phyloP scores from a whole-genome alignment of 257 asterid genomes.

The Schizonepeta tenuifolia region DNA sequence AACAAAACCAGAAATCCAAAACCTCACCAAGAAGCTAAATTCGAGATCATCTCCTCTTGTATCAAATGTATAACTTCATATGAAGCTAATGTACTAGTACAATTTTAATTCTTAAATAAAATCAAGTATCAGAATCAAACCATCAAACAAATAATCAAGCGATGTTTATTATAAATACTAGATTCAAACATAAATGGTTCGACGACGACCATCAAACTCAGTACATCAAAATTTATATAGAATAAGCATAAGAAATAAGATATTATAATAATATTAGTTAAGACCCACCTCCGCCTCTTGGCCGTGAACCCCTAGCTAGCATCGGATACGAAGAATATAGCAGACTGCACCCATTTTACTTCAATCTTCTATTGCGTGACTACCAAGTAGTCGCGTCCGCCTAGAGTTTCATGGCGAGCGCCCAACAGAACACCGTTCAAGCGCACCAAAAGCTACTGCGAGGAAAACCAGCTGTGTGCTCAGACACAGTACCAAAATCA shows the following conservation, averaged over 20 bases:
- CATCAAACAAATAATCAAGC: background rate
- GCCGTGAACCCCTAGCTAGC: background rate
- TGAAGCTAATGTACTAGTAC: too few relatives aligned
- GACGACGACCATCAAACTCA: slow-evolving; percentile 5
- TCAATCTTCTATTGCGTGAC: slow-evolving; percentile 14
- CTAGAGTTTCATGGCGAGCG: background rate
- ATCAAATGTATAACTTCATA: too few relatives aligned
- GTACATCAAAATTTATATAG: slow-evolving; percentile 37
- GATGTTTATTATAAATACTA: slow-evolving; percentile 24
- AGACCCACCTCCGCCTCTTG: slow-evolving; percentile 15
- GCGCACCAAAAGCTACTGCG: slow-evolving; percentile 18
- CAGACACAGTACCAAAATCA: slow-evolving; percentile 17
- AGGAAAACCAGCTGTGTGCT: slow-evolving; percentile 9
- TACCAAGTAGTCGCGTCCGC: slow-evolving; percentile 21
- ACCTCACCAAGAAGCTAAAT: background rate
- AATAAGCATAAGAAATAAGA: background rate
- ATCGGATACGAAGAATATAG: slow-evolving; percentile 19
- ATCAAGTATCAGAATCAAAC: too few relatives aligned
- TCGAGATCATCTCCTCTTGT: too few relatives aligned
- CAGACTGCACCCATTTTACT: slow-evolving; percentile 21
- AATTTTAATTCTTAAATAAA: background rate
- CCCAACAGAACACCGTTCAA: slow-evolving; percentile 8
- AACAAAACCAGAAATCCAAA: background rate
- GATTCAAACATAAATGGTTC: slow-evolving; percentile 6
- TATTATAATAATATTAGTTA: background rate